Percentiles rank a stretch among this genome's conserved stretches.
Evolutionary conservation across 1,284 basidiomycete genomes (phyloP).

Genomic region (Pseudozyma sp.): DNA sequence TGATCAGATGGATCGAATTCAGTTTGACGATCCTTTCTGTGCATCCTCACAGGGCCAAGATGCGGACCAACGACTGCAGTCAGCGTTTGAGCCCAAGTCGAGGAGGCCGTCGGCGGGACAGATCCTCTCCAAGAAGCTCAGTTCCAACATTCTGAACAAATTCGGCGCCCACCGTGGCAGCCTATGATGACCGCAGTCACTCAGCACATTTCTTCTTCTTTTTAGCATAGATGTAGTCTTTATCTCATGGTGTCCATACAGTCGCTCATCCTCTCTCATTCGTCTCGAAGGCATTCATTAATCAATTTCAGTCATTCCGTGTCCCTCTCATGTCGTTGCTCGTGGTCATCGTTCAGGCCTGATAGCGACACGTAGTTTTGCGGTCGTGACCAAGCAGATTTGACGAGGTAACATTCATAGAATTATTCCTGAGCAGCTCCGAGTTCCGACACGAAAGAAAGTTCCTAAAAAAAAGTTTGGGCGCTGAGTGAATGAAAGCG

Average conservation of each 20-base stretch:
- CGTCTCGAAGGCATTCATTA: no score
- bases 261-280: no score
- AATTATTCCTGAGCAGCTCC: not conserved
- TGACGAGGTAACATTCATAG: no score
- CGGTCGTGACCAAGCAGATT: no score
- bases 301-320: no score
- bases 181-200: constrained; percentile 5
- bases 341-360: no score
- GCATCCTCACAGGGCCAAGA: not conserved
- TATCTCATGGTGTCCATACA: not conserved
- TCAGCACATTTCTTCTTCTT: not conserved
- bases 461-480: constrained; percentile 1
- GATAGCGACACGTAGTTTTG: no score
- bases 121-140: constrained; percentile 32
- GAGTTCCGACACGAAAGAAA: not conserved
- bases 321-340: no score
- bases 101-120: constrained; percentile 35
- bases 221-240: not conserved
- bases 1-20: not conserved
- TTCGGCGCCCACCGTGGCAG: constrained; percentile 30
- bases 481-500: not conserved
- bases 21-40: not conserved
- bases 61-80: not conserved
- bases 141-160: constrained; percentile 39
- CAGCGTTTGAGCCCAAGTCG: constrained; percentile 1